A percentile compares a stretch with the other conserved stretches of the same genome.
Conservation (phyloP, 169 alveolate genomes). For the Plasmodium fragile region DNA sequence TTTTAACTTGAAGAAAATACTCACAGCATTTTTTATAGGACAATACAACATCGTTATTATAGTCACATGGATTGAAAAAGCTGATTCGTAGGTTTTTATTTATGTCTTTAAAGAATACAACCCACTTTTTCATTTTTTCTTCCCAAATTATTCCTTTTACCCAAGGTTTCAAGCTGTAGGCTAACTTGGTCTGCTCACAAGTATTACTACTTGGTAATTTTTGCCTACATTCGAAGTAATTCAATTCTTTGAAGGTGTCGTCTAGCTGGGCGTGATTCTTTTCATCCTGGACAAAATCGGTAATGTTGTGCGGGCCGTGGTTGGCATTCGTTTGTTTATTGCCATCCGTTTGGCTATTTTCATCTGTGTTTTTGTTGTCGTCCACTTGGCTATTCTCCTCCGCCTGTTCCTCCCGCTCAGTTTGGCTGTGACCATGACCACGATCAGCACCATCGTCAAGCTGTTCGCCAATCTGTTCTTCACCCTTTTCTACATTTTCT, state of each 20-base stretch:
- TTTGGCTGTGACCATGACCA: neutral
- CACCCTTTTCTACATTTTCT: neutral
- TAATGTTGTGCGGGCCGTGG: neutral
- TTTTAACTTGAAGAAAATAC: constrained; percentile 54
- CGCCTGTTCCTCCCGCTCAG: neutral
- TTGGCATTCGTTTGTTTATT: neutral
- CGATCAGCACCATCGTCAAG: neutral
- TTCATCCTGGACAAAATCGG: constrained; percentile 22
- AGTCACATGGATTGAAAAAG: constrained; percentile 57
- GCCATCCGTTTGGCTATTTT: neutral
- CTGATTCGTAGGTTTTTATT: constrained; percentile 66
- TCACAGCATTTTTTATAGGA: constrained; percentile 72
- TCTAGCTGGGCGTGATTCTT: constrained; percentile 10
- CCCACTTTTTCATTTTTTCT: constrained; percentile 71
- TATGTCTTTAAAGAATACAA: constrained; percentile 71
- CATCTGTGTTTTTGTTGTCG: neutral
- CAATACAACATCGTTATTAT: constrained; percentile 45
- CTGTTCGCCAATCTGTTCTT: neutral
- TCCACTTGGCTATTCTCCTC: neutral
- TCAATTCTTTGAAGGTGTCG: neutral
- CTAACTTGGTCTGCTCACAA: constrained; percentile 60
- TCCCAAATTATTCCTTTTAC: constrained; percentile 64
- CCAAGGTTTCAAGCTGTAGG: constrained; percentile 76
- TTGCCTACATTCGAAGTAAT: constrained; percentile 3
- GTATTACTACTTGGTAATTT: neutral